Evolutionary conservation across 192 early-diverging fungal species (phyloP).

Genomic region (Umbelopsis isabellina): DNA sequence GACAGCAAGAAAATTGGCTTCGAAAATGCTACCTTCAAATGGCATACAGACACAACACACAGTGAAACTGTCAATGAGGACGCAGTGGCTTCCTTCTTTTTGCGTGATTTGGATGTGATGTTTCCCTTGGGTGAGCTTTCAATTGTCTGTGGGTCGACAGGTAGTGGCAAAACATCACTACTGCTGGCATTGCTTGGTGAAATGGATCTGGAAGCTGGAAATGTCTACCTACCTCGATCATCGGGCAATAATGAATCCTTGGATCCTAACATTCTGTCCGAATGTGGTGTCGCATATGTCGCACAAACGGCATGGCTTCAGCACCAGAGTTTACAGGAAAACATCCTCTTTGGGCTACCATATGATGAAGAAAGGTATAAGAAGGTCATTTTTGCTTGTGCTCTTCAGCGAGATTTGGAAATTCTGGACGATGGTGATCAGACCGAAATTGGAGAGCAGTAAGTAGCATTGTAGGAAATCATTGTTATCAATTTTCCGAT

Average conservation of each 20-base stretch:
- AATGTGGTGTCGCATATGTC: slow-evolving; percentile 52
- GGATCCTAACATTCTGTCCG: neutral
- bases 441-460: slow-evolving; percentile 69
- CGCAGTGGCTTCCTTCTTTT: neutral
- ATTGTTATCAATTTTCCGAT: neutral
- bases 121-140: slow-evolving; percentile 57
- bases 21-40: slow-evolving; percentile 24
- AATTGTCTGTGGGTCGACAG: slow-evolving; percentile 70
- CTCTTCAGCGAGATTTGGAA: slow-evolving; percentile 72
- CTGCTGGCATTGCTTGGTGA: slow-evolving; percentile 58
- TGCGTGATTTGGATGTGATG: slow-evolving; percentile 44
- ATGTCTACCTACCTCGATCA: slow-evolving; percentile 32
- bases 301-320: slow-evolving; percentile 60
- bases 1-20: slow-evolving; percentile 30
- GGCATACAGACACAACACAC: slow-evolving; percentile 15
- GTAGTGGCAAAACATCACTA: slow-evolving; percentile 66
- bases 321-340: slow-evolving; percentile 64
- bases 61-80: neutral
- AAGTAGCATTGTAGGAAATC: slow-evolving; percentile 28
- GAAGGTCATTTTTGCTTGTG: slow-evolving; percentile 68
- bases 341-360: slow-evolving; percentile 73
- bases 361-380: slow-evolving; percentile 60
- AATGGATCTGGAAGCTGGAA: slow-evolving; percentile 47
- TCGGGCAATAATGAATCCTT: neutral
- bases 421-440: slow-evolving; percentile 68